Conservation (phyloP, 2,329 filamentous ascomycete species). For the Tolypocladium ovalisporum region DNA sequence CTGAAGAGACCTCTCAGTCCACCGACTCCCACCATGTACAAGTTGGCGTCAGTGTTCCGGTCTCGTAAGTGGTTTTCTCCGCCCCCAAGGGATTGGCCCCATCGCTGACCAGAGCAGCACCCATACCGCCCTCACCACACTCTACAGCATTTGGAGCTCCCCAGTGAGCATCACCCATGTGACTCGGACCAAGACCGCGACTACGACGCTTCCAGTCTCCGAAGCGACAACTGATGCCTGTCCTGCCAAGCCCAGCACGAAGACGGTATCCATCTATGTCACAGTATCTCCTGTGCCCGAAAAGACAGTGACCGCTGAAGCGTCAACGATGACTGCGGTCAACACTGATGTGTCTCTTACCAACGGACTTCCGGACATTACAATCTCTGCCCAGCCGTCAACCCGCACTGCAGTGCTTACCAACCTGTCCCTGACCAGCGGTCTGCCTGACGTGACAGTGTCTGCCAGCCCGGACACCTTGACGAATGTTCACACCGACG, state of each 20-base stretch:
- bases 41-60: constrained; percentile 15
- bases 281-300: constrained; percentile 11
- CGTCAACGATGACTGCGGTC: constrained; percentile 2
- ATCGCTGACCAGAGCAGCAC: constrained; percentile 15
- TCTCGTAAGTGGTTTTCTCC: constrained; percentile 18
- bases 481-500: constrained; percentile 17
- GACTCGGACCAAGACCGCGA: constrained; percentile 11
- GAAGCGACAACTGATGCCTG: constrained; percentile 4
- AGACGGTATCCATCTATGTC: constrained; percentile 11
- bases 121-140: constrained; percentile 19
- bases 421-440: constrained; percentile 11
- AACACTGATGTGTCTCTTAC: constrained; percentile 5
- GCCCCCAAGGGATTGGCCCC: neutral
- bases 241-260: constrained; percentile 9
- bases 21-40: neutral
- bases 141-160: constrained; percentile 17
- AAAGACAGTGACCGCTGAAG: constrained; percentile 14
- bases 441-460: constrained; percentile 15
- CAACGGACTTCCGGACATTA: constrained; percentile 13
- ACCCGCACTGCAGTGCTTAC: constrained; percentile 12
- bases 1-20: neutral
- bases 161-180: constrained; percentile 3
- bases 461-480: constrained; percentile 17
- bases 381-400: constrained; percentile 15
- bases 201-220: constrained; percentile 2